Percentiles rank a stretch among this genome's conserved stretches.
Conservation (phyloP, 768 basidiomycete species). For the Galerina marginata region DNA sequence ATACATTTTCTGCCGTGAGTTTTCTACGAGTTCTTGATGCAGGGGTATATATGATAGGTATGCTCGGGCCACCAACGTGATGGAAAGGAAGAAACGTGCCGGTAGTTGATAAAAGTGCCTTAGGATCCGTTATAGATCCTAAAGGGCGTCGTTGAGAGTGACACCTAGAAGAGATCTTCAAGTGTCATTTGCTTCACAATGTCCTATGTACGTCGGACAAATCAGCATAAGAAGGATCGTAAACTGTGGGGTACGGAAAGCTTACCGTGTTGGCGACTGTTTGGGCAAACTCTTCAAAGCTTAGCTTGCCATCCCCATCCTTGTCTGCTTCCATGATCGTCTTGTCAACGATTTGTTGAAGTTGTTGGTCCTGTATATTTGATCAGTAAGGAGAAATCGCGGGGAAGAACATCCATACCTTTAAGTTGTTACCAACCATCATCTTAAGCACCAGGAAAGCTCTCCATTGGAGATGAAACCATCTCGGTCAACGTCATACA, state of each 20-base stretch:
- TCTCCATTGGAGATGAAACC: conserved; percentile 98
- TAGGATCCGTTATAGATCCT: no score
- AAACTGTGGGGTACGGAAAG: conserved; percentile 7
- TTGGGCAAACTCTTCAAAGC: conserved; percentile 94
- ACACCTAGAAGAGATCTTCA: conserved; percentile 81
- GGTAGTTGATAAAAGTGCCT: no score
- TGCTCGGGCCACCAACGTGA: no score
- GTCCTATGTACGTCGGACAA: conserved; percentile 55
- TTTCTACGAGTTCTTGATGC: no score
- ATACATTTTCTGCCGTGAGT: no score
- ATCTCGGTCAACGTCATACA: conserved; percentile 98
- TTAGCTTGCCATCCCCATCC: conserved; percentile 96
- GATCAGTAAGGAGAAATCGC: conserved; percentile 4
- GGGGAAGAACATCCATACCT: conserved; percentile 54
- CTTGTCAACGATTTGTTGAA: conserved; percentile 99
- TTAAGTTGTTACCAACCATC: conserved; percentile 99
- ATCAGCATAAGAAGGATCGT: not conserved
- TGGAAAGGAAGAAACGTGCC: no score
- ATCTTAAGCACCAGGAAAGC: conserved; percentile 96
- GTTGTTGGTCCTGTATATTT: conserved; percentile 82
- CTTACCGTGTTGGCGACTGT: conserved; percentile 97
- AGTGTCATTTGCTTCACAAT: conserved; percentile 99
- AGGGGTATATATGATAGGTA: no score
- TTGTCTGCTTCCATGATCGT: conserved; percentile 99
- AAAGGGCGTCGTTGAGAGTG: not conserved